A percentile compares a stretch with the other conserved stretches of the same genome.
phyloP scores from a whole-genome alignment of 2,329 filamentous ascomycete species.

The Pseudogymnoascus sp. region DNA sequence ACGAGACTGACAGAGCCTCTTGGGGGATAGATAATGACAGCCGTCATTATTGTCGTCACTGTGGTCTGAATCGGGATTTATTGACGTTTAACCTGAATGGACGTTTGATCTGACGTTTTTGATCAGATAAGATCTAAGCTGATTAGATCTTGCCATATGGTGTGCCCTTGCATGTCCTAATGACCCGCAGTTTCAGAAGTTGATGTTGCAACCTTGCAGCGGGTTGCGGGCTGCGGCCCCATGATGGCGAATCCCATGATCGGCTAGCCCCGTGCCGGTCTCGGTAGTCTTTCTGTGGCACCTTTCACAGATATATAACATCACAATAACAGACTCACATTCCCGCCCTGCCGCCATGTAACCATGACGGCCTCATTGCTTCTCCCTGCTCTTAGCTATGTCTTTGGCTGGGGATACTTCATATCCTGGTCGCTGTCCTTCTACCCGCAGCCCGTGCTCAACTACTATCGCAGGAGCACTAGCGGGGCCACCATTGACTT shows the following conservation, averaged over 20 bases:
- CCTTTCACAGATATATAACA: not conserved
- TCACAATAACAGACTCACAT: not conserved
- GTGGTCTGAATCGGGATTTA: not conserved
- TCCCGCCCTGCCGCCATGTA: not conserved
- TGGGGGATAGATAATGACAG: not conserved
- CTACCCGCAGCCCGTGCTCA: conserved; percentile 82
- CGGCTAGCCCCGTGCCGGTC: not conserved
- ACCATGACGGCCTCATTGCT: conserved; percentile 28
- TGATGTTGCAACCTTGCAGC: not conserved
- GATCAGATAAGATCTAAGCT: not conserved
- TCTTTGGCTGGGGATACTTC: conserved; percentile 70
- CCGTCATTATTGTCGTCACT: conserved; percentile 4
- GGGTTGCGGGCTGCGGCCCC: not conserved
- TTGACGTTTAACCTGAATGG: not conserved
- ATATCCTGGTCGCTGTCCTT: conserved; percentile 79
- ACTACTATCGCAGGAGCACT: conserved; percentile 68
- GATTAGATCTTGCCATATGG: not conserved
- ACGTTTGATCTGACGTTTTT: not conserved
- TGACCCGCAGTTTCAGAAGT: not conserved
- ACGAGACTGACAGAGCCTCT: not conserved
- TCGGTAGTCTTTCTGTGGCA: not conserved
- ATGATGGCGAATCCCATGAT: not conserved
- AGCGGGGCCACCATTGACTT: conserved; percentile 83
- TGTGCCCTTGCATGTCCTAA: not conserved
- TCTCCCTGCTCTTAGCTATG: conserved; percentile 42